Evolutionary conservation across 2,329 filamentous ascomycete species (phyloP).

Genomic region (Stenocarpella maydis): DNA sequence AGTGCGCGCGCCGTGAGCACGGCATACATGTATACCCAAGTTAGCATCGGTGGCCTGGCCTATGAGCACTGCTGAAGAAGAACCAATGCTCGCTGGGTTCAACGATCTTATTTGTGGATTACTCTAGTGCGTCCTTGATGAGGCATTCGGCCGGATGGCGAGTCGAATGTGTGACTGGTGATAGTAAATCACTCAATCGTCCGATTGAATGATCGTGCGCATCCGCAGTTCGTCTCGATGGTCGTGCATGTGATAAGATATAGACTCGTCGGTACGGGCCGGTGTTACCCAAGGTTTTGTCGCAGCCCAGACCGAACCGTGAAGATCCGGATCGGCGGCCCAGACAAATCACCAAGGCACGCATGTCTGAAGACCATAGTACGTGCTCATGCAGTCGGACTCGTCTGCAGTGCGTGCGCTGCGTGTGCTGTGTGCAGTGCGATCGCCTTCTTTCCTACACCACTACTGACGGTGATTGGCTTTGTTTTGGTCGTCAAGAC

Average conservation of each 20-base stretch:
- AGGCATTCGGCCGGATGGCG: not conserved
- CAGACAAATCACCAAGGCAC: not conserved
- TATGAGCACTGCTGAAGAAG: not conserved
- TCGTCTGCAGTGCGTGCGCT: not conserved
- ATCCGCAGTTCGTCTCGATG: not conserved
- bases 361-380: too few species aligned
- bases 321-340: slow-evolving; percentile 15
- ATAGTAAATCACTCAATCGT: not conserved
- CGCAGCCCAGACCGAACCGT: not conserved
- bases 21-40: not conserved
- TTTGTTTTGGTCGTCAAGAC: not conserved
- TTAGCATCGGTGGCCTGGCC: slow-evolving; percentile 1
- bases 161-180: not conserved
- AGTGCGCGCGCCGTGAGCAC: slow-evolving; percentile 11
- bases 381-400: too few species aligned
- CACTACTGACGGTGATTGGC: not conserved
- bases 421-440: not conserved
- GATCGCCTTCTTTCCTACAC: slow-evolving; percentile 8
- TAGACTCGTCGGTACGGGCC: slow-evolving; percentile 16
- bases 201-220: too few species aligned
- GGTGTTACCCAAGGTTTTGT: slow-evolving; percentile 3
- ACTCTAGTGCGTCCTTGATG: not conserved
- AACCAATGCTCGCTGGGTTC: slow-evolving; percentile 1
- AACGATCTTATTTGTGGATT: not conserved
- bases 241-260: not conserved